Conservation (phyloP, 2,329 filamentous ascomycete genomes). For the Talaromyces sp. region DNA sequence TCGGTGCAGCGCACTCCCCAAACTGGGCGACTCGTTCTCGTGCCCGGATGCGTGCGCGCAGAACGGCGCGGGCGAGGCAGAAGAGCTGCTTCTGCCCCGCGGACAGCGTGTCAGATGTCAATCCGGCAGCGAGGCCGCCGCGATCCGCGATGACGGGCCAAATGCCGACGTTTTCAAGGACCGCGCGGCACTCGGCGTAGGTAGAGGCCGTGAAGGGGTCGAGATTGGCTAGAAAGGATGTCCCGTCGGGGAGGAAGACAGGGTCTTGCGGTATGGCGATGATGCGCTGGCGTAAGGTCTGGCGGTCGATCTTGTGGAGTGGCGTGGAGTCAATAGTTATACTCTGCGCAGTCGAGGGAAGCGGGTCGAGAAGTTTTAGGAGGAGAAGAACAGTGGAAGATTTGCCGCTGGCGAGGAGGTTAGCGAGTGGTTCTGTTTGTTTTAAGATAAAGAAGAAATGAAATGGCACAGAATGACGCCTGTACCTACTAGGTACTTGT, state of each 20-base stretch:
- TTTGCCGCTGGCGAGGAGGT: conserved; percentile 29
- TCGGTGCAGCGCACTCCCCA: not conserved
- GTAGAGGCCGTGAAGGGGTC: conserved; percentile 28
- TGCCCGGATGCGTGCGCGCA: not conserved
- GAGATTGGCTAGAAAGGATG: conserved; percentile 38
- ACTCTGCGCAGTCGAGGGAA: conserved; percentile 20
- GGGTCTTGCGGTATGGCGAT: conserved; percentile 52
- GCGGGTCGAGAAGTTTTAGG: conserved; percentile 35
- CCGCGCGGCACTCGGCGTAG: not conserved
- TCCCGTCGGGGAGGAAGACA: conserved; percentile 46
- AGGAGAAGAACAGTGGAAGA: conserved; percentile 37
- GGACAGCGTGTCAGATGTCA: conserved; percentile 1
- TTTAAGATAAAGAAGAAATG: not conserved
- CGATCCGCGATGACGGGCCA: not conserved
- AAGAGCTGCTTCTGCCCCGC: conserved; percentile 13
- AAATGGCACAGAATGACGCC: not conserved
- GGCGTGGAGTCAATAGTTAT: conserved; percentile 41
- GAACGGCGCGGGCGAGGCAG: conserved; percentile 11
- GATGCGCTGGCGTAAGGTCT: conserved; percentile 42
- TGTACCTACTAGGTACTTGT: not conserved
- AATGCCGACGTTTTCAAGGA: not conserved
- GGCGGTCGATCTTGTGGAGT: conserved; percentile 31
- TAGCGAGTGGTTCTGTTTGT: not conserved
- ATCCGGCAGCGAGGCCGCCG: not conserved
- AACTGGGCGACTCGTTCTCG: not conserved